phyloP scores from a whole-genome alignment of 345 rosid genomes.

The Populus deltoides region DNA sequence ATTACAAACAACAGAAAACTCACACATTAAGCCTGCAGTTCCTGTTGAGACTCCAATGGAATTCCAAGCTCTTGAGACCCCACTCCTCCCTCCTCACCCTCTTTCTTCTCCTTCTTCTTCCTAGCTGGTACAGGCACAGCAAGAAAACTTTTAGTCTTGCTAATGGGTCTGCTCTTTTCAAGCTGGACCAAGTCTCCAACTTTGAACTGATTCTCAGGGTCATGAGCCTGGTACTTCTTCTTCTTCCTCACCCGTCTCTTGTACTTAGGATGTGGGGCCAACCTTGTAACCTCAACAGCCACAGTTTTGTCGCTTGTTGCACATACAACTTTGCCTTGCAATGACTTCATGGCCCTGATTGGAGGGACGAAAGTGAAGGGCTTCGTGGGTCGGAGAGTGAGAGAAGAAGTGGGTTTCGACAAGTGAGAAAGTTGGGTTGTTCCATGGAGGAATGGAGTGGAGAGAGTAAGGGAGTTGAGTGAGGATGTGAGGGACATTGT shows the following conservation, averaged over 20 bases:
- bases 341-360: conserved; percentile 63
- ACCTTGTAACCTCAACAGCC: conserved; percentile 68
- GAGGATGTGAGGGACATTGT: conserved; percentile 33
- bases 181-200: conserved; percentile 80
- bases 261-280: conserved; percentile 84
- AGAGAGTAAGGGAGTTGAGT: conserved; percentile 43
- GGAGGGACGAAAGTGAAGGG: conserved; percentile 34
- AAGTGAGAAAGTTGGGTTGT: conserved; percentile 43
- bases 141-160: conserved; percentile 74
- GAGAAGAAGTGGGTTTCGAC: conserved; percentile 42
- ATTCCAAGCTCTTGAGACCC: conserved; percentile 50
- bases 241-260: conserved; percentile 77
- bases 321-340: conserved; percentile 84
- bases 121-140: conserved; percentile 52
- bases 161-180: conserved; percentile 69
- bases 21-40: conserved; percentile 25
- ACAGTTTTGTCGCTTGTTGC: conserved; percentile 84
- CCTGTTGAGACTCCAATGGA: conserved; percentile 63
- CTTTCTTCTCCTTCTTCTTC: conserved; percentile 23
- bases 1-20: conserved; percentile 6
- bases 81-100: conserved; percentile 12
- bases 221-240: conserved; percentile 95
- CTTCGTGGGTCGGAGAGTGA: conserved; percentile 2
- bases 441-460: conserved; percentile 52
- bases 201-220: conserved; percentile 72